Base-by-base conservation (phyloP, 225 moss, liverwort and hornwort species). In the Polytrichum commune region DNA sequence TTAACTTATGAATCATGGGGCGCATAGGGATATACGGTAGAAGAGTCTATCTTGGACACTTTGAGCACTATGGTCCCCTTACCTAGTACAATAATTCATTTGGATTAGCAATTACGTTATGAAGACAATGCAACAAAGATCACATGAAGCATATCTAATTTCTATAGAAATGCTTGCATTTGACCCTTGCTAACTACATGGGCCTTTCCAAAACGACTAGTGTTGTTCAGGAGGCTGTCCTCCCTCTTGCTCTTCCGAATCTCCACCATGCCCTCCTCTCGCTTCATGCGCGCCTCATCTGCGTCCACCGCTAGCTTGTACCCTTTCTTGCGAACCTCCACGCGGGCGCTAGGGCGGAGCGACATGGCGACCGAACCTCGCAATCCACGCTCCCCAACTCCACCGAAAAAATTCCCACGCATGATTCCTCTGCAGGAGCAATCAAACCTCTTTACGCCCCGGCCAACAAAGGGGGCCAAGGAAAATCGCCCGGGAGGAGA, bases 301-400 rank as follows among this genome's bases (percentile, higher is more conserved):
- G 85, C 80, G 60, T 88, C 88, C 58, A 88, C 88, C 5, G 88
- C 88, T 7, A 88, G 85, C 80, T 88, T 88, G 85, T 88, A 88
- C 24, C 88, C 85, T 72, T 88, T 88, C 80, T 88, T 88, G 77
- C 88, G 85, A 78, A 80, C 88, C 80, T 88, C 88, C 3, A 85
- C 82, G 77, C 88, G 82, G 53, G 84, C 88, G 68, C 78, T 67
- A 64, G 88, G 88, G 71, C 85, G 80, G 73, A 85, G 88, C 57
- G 88, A 88, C 88, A 88, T 88, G n/a, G n/a, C 53, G 53, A 23
- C 23, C 22, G 18, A 53, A n/a, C 20, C 66, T 66, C 46, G 19
- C 67, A 9, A 6, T 22, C 61, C 46, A 32, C 30, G 22, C 64
- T 18, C 64, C n/a, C 28, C 32, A 64, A 32, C 13, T 32, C 29